A percentile compares a stretch with the other conserved stretches of the same genome.
phyloP scores from a whole-genome alignment of 495 filamentous ascomycete genomes.

The Paragyromitra xinjiangensis region DNA sequence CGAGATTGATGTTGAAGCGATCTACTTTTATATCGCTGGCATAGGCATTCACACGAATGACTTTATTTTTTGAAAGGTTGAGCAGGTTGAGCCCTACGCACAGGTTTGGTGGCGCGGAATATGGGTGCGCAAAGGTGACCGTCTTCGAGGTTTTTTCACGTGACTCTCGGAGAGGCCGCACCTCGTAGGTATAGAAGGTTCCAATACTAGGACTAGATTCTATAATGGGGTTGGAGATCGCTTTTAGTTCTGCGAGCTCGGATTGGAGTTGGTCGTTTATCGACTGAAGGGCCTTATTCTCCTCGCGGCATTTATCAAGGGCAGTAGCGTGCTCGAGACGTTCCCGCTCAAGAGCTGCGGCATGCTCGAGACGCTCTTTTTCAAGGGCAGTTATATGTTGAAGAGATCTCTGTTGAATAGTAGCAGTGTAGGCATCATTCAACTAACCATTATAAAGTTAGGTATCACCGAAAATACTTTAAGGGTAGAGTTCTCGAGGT shows the following conservation, averaged over 20 bases:
- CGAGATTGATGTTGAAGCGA: slow-evolving; percentile 1
- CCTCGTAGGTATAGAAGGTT: neutral
- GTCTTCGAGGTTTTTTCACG: neutral
- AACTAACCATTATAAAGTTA: neutral
- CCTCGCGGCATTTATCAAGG: neutral
- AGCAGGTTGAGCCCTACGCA: slow-evolving; percentile 3
- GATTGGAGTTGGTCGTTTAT: neutral
- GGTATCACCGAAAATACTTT: neutral
- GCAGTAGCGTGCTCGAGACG: neutral
- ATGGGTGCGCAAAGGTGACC: neutral
- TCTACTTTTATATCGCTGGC: neutral
- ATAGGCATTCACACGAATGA: neutral
- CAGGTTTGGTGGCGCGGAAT: neutral
- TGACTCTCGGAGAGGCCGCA: rapidly evolving
- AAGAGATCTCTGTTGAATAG: neutral
- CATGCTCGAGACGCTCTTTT: neutral
- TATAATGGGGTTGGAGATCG: neutral
- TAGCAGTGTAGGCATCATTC: neutral
- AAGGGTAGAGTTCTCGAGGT: neutral
- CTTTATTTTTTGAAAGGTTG: neutral
- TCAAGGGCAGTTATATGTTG: neutral
- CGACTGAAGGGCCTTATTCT: neutral
- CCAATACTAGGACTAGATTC: neutral
- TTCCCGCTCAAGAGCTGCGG: neutral
- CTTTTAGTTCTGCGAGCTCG: slow-evolving; percentile 1